A percentile compares a stretch with the other conserved stretches of the same genome.
Conservation (phyloP, 352 stramenopile species). For the Phytophthora uliginosa region DNA sequence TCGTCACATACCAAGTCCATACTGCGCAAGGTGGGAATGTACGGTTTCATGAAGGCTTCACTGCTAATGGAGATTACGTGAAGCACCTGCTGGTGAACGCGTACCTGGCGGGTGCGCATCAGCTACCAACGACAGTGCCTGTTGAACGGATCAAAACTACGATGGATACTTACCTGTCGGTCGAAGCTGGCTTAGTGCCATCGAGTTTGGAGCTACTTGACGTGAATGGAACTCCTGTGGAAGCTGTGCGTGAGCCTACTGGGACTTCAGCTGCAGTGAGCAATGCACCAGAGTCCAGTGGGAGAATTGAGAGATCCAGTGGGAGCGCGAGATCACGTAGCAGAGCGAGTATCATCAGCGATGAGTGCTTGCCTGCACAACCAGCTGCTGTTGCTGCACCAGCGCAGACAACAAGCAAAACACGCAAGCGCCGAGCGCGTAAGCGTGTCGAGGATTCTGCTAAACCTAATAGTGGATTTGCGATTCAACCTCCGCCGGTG, state of each 20-base stretch:
- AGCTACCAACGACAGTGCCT: background rate
- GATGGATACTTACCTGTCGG: constrained; percentile 1
- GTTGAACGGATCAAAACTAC: background rate
- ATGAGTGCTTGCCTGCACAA: too few relatives aligned
- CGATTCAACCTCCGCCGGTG: background rate
- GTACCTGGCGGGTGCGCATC: background rate
- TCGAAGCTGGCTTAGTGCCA: background rate
- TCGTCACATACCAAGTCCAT: background rate
- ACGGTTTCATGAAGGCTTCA: constrained; percentile 11
- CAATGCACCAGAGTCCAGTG: background rate
- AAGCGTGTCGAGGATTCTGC: background rate
- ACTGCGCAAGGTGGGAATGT: constrained; percentile 3
- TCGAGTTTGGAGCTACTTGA: background rate
- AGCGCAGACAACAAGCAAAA: background rate
- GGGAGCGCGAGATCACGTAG: background rate
- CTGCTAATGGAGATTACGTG: constrained; percentile 10
- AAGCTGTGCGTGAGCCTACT: background rate
- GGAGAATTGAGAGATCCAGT: background rate
- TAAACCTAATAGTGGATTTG: background rate
- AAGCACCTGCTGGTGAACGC: constrained; percentile 13
- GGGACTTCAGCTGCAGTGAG: background rate
- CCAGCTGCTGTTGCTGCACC: background rate
- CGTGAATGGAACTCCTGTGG: too few relatives aligned
- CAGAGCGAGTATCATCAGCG: background rate
- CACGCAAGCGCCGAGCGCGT: background rate